Conservation (phyloP, 306 rosid genomes). For the Geum urbanum region DNA sequence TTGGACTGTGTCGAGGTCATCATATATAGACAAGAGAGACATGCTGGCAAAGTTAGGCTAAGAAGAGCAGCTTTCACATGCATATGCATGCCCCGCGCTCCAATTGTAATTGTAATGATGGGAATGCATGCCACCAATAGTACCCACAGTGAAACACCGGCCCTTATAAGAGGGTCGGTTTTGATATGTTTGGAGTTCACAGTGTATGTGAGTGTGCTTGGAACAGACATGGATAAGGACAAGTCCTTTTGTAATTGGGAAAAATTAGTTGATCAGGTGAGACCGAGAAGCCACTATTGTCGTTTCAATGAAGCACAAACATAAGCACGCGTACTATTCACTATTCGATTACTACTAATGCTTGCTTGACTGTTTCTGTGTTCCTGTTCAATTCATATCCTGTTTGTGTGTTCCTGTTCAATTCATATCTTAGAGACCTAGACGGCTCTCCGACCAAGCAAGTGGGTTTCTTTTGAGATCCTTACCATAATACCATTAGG, state of each 20-base stretch:
- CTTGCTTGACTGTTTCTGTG: background rate
- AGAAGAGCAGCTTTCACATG: slow-evolving; percentile 61
- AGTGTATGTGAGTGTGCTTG: slow-evolving; percentile 18
- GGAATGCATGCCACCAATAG: slow-evolving; percentile 14
- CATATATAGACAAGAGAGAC: slow-evolving; percentile 10
- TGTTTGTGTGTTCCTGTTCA: background rate
- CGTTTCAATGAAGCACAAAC: slow-evolving; percentile 34
- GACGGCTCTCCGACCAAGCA: slow-evolving; percentile 27
- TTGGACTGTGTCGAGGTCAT: slow-evolving; percentile 32
- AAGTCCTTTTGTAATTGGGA: slow-evolving; percentile 22
- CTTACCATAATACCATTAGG: background rate
- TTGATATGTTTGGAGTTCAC: background rate
- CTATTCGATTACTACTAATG: background rate
- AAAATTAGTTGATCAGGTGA: slow-evolving; percentile 23
- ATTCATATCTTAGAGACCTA: slow-evolving; percentile 11
- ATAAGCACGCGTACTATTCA: slow-evolving; percentile 36
- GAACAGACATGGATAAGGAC: slow-evolving; percentile 62
- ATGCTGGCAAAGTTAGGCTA: slow-evolving; percentile 33
- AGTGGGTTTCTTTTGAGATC: slow-evolving; percentile 21
- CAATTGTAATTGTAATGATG: slow-evolving; percentile 16
- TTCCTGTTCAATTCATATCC: too few relatives aligned
- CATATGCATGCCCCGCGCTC: slow-evolving; percentile 35
- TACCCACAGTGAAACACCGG: slow-evolving; percentile 2
- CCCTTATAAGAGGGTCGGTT: background rate
- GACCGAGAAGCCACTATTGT: slow-evolving; percentile 29